These are phyloP conservation scores for Ophiostoma angusticollis DNA, from an alignment of 2,329 filamentous ascomycete genomes.

Conservation along the genomic window DNA sequence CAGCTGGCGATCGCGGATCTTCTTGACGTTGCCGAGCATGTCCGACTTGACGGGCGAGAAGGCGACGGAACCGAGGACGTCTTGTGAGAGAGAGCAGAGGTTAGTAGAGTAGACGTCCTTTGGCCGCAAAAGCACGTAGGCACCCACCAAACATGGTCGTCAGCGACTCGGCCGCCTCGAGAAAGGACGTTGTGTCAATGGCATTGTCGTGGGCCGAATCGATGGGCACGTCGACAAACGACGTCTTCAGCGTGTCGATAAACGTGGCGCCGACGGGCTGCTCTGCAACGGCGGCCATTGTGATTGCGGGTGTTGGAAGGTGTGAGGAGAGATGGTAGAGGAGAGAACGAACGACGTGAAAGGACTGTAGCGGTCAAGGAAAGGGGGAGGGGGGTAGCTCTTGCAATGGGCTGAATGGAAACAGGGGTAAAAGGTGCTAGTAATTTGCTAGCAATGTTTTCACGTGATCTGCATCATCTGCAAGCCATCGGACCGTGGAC, in stretches of 20 bases:
- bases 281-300: conserved; percentile 36
- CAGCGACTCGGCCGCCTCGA: conserved; percentile 79
- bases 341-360: no score
- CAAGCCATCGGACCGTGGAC: no score
- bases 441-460: no score
- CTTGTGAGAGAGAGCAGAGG: conserved; percentile 24
- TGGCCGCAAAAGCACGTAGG: no score
- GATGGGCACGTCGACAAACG: conserved; percentile 72
- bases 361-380: no score
- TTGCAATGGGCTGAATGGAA: no score
- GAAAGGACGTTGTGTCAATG: conserved; percentile 73
- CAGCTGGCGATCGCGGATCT: conserved; percentile 74
- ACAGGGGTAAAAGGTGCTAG: no score
- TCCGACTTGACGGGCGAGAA: conserved; percentile 88
- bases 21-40: conserved; percentile 88
- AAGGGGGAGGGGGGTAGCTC: no score
- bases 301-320: no score
- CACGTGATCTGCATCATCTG: no score
- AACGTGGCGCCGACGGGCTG: conserved; percentile 60
- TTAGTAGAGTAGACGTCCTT: no score
- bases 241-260: conserved; percentile 72
- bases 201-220: conserved; percentile 61
- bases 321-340: no score
- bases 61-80: conserved; percentile 55
- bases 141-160: conserved; percentile 71